phyloP scores from a whole-genome alignment of 495 filamentous ascomycete species.

The Penicillium maclennaniae region DNA sequence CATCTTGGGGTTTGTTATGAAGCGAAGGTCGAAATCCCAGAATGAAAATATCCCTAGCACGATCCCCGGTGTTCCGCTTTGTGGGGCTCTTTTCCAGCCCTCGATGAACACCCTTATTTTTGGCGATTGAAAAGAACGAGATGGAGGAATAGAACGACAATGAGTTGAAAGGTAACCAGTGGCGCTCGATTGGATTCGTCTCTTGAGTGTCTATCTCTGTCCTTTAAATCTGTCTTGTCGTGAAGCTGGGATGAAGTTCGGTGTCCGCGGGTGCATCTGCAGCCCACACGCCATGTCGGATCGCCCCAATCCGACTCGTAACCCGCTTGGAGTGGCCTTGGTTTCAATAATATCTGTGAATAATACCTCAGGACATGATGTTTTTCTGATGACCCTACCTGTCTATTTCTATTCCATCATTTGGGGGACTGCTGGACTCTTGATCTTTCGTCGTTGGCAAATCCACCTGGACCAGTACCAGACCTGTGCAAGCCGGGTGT shows the following conservation, averaged over 20 bases:
- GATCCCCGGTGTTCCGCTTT: constrained; percentile 17
- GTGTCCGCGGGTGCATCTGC: neutral
- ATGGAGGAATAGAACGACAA: neutral
- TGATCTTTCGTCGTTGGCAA: no score
- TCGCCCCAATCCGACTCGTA: constrained; percentile 20
- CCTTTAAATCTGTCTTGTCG: neutral
- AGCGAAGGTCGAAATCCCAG: neutral
- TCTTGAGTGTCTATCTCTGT: neutral
- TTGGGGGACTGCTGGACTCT: no score
- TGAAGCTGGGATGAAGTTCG: neutral
- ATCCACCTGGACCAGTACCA: no score
- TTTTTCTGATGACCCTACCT: no score
- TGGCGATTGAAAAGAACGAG: neutral
- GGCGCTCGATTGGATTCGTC: neutral
- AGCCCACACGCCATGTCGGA: constrained; percentile 26
- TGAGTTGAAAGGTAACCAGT: neutral
- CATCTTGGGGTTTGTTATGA: constrained; percentile 13
- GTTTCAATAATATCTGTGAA: neutral
- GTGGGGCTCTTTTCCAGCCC: constrained; percentile 1
- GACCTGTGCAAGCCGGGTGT: no score
- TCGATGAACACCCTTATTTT: neutral
- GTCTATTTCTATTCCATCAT: no score
- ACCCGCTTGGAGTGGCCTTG: constrained; percentile 8
- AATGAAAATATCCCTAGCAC: constrained; percentile 17
- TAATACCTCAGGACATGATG: no score